Base-by-base conservation (phyloP, 495 filamentous ascomycete genomes). In the Hamigera avellanea region DNA sequence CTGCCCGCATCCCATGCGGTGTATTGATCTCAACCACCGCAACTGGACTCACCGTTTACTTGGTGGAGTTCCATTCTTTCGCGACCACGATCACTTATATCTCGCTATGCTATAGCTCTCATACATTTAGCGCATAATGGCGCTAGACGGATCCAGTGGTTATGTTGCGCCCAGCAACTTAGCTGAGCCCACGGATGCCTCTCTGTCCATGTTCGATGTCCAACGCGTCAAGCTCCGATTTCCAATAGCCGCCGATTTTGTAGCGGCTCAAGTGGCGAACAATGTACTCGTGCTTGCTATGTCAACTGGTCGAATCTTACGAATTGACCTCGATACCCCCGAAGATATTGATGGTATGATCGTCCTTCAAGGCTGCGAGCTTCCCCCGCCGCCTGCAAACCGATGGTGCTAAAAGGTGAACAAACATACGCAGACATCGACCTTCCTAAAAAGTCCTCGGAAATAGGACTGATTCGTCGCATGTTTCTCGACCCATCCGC, bases 401-500 rank as follows among this genome's bases (percentile, higher is more conserved):
- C 12, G 35, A 13, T n/a, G n/a, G 27, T 16, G 35, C 40, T 51
- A 38, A 35, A 32, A 35, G 19, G 18, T 19, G 27, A 12, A 40
- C 35, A 14, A 7, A 36, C 39, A 23, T 19, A 40, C 36, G 39
- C 42, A 93, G 89, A 98, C 61, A 95, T 96, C 53, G 93, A 96
- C 54, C 80, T 98, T 19, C 93, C 93, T 18, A 93, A 91, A 63
- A 93, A 89, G 49, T 73, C 82, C 18, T 78, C 86, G 16, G 91
- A 96, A 54, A 72, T 85, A 31, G 91, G 91, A 41, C 67, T 93
- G 16, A 96, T 98, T 49, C 81, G 83, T 33, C 81, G 81, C 57
- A 83, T 96, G 76, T 98, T 98, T 60, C 79, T 98, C 38, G 91
- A 98, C 50, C 93, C 91, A 3, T 91, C 87, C 7, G 89, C 93